Evolutionary conservation across 345 rosid species (phyloP).

Genomic region (Mercurialis annua): DNA sequence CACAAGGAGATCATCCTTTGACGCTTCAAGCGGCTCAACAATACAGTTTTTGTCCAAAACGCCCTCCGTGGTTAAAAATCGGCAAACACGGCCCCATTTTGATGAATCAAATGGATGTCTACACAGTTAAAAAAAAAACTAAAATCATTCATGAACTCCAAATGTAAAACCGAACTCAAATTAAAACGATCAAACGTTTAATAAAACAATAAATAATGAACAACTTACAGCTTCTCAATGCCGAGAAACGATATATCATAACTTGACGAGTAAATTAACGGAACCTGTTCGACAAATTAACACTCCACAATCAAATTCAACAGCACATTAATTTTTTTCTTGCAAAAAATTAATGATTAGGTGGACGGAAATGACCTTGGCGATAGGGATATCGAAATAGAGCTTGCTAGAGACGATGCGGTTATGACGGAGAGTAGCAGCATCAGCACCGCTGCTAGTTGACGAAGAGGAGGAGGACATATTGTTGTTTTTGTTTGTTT

Average conservation of each 20-base stretch:
- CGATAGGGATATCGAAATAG: conserved; percentile 49
- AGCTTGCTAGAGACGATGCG: conserved; percentile 78
- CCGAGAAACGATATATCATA: conserved; percentile 82
- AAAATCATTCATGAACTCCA: background rate
- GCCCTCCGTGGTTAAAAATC: conserved; percentile 51
- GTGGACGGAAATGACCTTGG: conserved; percentile 39
- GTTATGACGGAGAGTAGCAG: conserved; percentile 48
- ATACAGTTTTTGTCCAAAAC: conserved; percentile 49
- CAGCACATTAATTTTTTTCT: too few relatives aligned
- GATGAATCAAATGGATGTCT: conserved; percentile 96
- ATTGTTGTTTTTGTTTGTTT: too few relatives aligned
- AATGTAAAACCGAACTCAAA: background rate
- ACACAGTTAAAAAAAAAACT: conserved; percentile 3
- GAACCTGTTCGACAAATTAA: conserved; percentile 42
- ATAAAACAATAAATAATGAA: background rate
- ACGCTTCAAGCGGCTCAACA: conserved; percentile 80
- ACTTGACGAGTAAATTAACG: conserved; percentile 66
- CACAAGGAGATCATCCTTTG: conserved; percentile 81
- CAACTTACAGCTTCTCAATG: conserved; percentile 77
- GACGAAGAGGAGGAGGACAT: conserved; percentile 36
- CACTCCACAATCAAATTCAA: conserved; percentile 8
- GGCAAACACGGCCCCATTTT: conserved; percentile 87
- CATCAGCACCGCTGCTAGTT: conserved; percentile 24
- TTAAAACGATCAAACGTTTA: background rate
- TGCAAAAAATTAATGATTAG: background rate